Percentiles rank a stretch among this genome's conserved stretches.
These are phyloP conservation scores for Hypoxylon perforatum DNA, from an alignment of 495 filamentous ascomycete species.

Conservation along the genomic window DNA sequence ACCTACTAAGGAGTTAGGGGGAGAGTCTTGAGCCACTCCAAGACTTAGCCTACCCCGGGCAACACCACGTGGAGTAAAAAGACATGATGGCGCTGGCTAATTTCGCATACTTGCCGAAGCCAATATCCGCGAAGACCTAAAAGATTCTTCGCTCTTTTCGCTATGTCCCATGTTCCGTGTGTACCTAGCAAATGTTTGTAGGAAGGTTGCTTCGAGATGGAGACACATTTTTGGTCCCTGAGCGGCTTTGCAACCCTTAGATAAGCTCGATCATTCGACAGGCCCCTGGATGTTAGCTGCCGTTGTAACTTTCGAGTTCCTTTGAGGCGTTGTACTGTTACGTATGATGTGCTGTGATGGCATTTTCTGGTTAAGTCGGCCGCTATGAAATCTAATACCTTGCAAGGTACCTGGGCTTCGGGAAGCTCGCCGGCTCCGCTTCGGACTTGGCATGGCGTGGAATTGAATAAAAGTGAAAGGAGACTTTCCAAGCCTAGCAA, in stretches of 20 bases:
- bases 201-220: constrained; percentile 14
- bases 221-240: background rate
- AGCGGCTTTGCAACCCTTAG: background rate
- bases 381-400: background rate
- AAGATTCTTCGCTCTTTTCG: background rate
- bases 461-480: constrained; percentile 5
- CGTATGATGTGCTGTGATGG: background rate
- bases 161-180: background rate
- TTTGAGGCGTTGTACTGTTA: background rate
- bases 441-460: background rate
- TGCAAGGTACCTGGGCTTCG: constrained; percentile 6
- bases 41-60: background rate
- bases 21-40: background rate
- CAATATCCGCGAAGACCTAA: background rate
- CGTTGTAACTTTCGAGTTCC: background rate
- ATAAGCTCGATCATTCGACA: constrained; percentile 14
- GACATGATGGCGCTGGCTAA: constrained; percentile 11
- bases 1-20: background rate
- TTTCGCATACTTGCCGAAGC: constrained; percentile 12
- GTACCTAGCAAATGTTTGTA: background rate
- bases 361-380: background rate
- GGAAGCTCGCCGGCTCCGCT: constrained; percentile 23
- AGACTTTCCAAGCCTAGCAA: background rate
- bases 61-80: constrained; percentile 9
- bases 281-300: constrained; percentile 1